Base-by-base conservation (phyloP, 164 flowering plant species). In the Aristolochia californica region DNA sequence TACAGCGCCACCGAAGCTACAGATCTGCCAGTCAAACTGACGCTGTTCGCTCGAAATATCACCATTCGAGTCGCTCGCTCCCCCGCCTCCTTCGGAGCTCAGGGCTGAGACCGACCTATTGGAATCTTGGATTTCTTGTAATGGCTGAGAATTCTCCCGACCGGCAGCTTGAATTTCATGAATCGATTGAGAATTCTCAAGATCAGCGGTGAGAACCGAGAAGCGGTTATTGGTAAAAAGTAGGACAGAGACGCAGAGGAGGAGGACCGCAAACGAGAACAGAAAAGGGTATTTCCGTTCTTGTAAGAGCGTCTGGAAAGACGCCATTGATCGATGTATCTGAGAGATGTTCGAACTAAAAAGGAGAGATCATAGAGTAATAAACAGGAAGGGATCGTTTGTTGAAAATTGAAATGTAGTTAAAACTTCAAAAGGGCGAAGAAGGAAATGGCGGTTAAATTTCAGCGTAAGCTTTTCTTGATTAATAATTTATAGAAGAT, bases 271-370 rank as follows among this genome's bases (percentile, higher is more conserved):
- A 62, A 80, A 61, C 30, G 78, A 57, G 66, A 80, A 62, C 54
- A 84, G 48, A 70, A 87, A 83, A 0, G 95, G 87, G 56, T 65
- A 79, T 52, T 78, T 83, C 18, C 77, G 68, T 48, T 82, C 80
- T 26, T 64, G 72, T 44, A 88, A 23, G 27, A 85, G 57, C 54
- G 21, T 63, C 13, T 57, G 73, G 0, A 78, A 22, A 26, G 54
- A 22, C 27, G 13, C 27, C 54, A 34, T 34, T 34, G 40, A 34
- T 34, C 40, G 5, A 34, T 12, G 40, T 9, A 34, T 34, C 40
- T 1, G 40, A n/a, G 40, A 34, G 40, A 34, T 34, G 10, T 15
- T 34, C 40, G 40, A 34, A 34, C 40, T 5, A 34, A 0, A 12
- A 34, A 12, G 10, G n/a, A n/a, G 40, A 34, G 40, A 34, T 5